Base-by-base conservation (phyloP, 2,329 filamentous ascomycete genomes). In the Myriosclerotinia curreyana region DNA sequence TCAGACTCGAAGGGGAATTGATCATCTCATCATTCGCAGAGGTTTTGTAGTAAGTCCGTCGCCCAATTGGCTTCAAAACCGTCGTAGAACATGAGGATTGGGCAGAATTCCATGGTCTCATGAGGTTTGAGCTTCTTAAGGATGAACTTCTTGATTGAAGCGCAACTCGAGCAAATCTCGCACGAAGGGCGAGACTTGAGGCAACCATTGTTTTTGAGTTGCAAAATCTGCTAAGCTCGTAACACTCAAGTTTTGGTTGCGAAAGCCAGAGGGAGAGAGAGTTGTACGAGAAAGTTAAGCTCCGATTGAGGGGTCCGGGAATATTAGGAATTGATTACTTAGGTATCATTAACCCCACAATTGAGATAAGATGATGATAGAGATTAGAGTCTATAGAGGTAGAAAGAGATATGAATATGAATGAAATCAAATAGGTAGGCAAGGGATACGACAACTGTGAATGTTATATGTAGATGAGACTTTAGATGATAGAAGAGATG, bases 41-140 rank as follows among this genome's bases (percentile, higher is more conserved):
- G 66, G 71, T 75, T 36, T 69, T 70, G 62, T 75, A 75, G 62
- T 72, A 76, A 20, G 72, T 69, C 49, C 73, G 69, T 66, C 64
- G 64, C 36, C 62, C 67, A 68, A 69, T 68, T 59, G 67, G 44
- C 22, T 65, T 49, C n/a, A 56, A 7, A 31, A 49, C 36, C 12
- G 52, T 52, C 6, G 63, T 36, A 48, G 68, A 69, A 42, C 48
- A 62, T 40, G 70, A 51, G 56, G 65, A 69, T 64, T 68, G 67
- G 7, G 59, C 69, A 64, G 68, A 69, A 44, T 66, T 64, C 67
- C 67, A 68, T 66, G 67, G 67, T 65, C 69, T 69, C 42, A 66
- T 67, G 67, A 67, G 62, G 40, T 61, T 69, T 51, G 55, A 36
- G 9, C 66, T 66, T 66, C 60, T 60, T 12, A 62, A 46, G 9